Base-by-base conservation (phyloP, 148 eudicot genomes). In the Vaccinium vitisidaea region DNA sequence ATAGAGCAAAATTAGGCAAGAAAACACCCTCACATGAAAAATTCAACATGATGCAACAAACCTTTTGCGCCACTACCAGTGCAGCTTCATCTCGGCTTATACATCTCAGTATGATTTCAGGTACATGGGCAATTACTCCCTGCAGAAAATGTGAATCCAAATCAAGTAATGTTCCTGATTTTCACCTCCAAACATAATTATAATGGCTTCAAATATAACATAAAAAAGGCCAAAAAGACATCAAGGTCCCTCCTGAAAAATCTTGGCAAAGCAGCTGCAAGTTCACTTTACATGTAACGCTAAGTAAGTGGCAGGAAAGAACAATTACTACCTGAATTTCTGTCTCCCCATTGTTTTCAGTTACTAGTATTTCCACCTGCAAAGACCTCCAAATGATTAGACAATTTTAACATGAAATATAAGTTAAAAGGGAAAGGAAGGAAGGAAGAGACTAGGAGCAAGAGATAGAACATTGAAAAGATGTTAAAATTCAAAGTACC, bases 61-160 rank as follows among this genome's bases (percentile, higher is more conserved):
- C 98, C 95, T 93, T 95, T 82, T 92, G 96, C 43, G 96, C 95
- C n/a, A 95, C 93, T 80, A 96, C 96, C 84, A 91, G 82, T 48
- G 96, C 94, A 84, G 94, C 95, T 85, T 95, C 98, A 88, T 95
- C 98, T 84, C 96, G 94, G 85, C 89, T 91, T n/a, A 86, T 90
- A 85, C 95, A 92, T 88, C 85, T 90, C 21, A 90, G 83, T 55
- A 95, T 88, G 82, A 95, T 88, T 83, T 90, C 92, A 53, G 93
- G 93, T 86, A 95, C 88, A 77, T 93, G 80, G 81, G 82, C 84
- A 86, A 88, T 69, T 52, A 85, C 67, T 84, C 86, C 86, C 89
- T 86, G 79, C 27, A 19, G n/a, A 46, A 75, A 46, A 75, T 75
- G 53, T 48, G 12, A 21, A 75, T 25, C 79, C 54, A 77, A 49